Percentiles rank a stretch among this genome's conserved stretches.
Conservation (phyloP, 2,329 filamentous ascomycete species). For the Claviceps monticola region DNA sequence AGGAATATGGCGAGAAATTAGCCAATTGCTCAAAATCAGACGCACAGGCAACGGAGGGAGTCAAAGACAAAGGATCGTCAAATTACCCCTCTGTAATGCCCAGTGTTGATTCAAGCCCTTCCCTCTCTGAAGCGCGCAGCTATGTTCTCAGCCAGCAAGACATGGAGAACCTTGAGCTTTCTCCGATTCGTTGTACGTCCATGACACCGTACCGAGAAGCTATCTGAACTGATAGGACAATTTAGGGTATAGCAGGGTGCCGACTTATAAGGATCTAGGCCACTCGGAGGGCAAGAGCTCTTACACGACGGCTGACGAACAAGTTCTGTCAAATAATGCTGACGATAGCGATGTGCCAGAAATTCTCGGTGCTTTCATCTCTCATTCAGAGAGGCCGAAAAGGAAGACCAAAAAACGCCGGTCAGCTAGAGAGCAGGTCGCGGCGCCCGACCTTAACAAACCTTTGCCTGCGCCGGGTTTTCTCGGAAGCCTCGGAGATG, state of each 20-base stretch:
- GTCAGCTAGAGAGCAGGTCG: background rate
- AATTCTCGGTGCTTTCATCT: background rate
- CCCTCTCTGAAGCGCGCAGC: slow-evolving; percentile 13
- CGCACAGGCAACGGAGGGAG: background rate
- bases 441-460: background rate
- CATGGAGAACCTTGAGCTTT: slow-evolving; percentile 21
- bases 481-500: background rate
- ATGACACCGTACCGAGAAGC: background rate
- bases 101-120: slow-evolving; percentile 21
- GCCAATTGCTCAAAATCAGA: background rate
- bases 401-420: background rate
- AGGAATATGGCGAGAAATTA: background rate
- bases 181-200: slow-evolving; percentile 20
- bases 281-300: slow-evolving; percentile 13
- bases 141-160: slow-evolving; percentile 18
- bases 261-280: slow-evolving; percentile 8
- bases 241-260: slow-evolving; percentile 12
- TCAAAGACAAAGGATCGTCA: slow-evolving; percentile 17
- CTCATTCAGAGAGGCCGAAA: background rate
- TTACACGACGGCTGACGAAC: slow-evolving; percentile 14
- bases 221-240: background rate
- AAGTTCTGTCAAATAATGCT: background rate
- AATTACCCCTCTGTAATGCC: slow-evolving; percentile 20
- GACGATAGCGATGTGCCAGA: background rate
- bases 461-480: background rate